Base-by-base conservation (phyloP, 2,329 filamentous ascomycete species). In the Penicillium rolfsii region DNA sequence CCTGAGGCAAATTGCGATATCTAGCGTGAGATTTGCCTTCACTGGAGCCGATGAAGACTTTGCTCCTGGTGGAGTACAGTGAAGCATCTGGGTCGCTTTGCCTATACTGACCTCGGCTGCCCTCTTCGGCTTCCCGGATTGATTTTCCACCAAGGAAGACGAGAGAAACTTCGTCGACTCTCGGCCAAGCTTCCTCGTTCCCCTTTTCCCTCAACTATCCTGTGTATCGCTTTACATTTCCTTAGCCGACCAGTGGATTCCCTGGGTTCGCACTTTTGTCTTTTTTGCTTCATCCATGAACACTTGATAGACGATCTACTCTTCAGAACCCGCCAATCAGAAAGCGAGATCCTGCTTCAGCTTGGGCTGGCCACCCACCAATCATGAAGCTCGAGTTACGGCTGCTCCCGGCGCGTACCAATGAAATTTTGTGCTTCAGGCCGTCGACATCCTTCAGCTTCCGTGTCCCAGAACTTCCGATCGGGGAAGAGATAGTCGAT, bases 281-380 rank as follows among this genome's bases (percentile, higher is more conserved):
- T 22, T 22, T 22, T 28, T 28, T 14, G 16, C 12, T 16, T 35
- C 22, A n/a, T n/a, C 35, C 6, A 40, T 5, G 36, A 40, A 11
- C 6, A 14, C 19, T 52, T 33, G n/a, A 22, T 35, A 33, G 6
- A 26, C 40, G n/a, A 6, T 35, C 19, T 35, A 12, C 5, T 24
- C 11, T 7, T n/a, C 9, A 5, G 45, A 16, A 30, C 33, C 12
- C 50, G 50, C 35, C 50, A 52, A 52, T 52, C 22, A 52, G 5
- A 26, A 16, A 7, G 8, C 33, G 12, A 38, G n/a, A 9, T 16
- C 22, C 35, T 16, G 14, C 12, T n/a, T 46, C 43, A 16, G 2
- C 43, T 38, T 36, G 49, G 33, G 33, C 33, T 24, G 33, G 6
- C 49, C 38, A 52, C 49, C 49, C 50, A 52, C 50, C 50, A 52